Base-by-base conservation (phyloP, 192 early-diverging fungal genomes). In the Dimargaris verticillata region DNA sequence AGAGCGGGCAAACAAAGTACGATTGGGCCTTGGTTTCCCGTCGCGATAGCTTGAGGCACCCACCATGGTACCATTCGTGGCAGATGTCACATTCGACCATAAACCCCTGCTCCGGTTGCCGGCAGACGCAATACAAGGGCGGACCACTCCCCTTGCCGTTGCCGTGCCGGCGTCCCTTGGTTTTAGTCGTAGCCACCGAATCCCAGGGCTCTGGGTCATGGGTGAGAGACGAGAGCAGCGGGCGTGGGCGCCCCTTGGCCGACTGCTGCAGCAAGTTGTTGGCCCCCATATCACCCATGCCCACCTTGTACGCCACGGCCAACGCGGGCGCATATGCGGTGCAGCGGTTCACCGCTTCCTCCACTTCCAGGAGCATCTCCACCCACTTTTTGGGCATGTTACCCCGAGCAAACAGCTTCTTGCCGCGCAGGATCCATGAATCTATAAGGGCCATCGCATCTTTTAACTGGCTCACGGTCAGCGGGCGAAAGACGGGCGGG, bases 81-180 rank as follows among this genome's bases (percentile, higher is more conserved):
- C 85, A 87, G 10, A 66, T 33, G 50, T 78, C 80, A 54, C 85
- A 87, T 59, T 85, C 75, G 11, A 84, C 74, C 84, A 86, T 86
- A 64, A 79, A 54, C 1, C 79, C 83, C 42, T 67, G 62, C 45
- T 86, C 84, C 3, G 76, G 63, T 22, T 67, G 65, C 50, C 81
- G 67, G 28, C 86, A 88, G 20, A 85, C 62, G 59, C 86, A 88
- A 60, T 79, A 83, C 59, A 68, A 44, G 0, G 57, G n/a, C 10
- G 43, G 20, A 0, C 41, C 29, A 6, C 15, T 12, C 9, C 49
- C n/a, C 49, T 51, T 51, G 49, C 22, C 18, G 10, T 51, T 51
- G 49, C 49, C 26, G 22, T 26, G 49, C 22, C 26, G 26, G 0
- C 22, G 49, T 51, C 49, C 49, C 22, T 51, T 20, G 49, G 11